Evolutionary conservation across 129 eudicot genomes (phyloP), one percentile per base, ranked within the genome.

Genomic region (Artemisia tridentata): DNA sequence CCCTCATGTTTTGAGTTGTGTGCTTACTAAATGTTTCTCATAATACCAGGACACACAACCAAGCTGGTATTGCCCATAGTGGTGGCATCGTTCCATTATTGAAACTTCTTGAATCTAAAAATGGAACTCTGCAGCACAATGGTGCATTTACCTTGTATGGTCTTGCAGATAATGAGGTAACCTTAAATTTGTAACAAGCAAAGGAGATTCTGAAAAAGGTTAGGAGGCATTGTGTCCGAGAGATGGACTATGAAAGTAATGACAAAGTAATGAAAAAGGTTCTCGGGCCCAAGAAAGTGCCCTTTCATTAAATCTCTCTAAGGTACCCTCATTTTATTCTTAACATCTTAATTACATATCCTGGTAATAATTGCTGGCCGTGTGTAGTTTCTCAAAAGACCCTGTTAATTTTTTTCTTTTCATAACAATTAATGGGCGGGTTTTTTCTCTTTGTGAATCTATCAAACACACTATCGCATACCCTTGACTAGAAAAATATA

Each of bases 71-170:
- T n/a, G n/a, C n/a, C n/a, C n/a, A n/a, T n/a, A n/a, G n/a, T n/a
- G n/a, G n/a, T n/a, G n/a, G n/a, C n/a, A n/a, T n/a, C n/a, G n/a
- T n/a, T n/a, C n/a, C n/a, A n/a, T n/a, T n/a, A n/a, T n/a, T n/a
- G n/a, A n/a, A n/a, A n/a, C n/a, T n/a, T n/a, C n/a, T n/a, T n/a
- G n/a, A n/a, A n/a, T n/a, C n/a, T n/a, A n/a, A n/a, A n/a, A n/a
- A n/a, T n/a, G n/a, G n/a, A n/a, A n/a, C n/a, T n/a, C n/a, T n/a
- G n/a, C 98, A 88, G 49, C 98, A 92, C 74, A 92, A 92, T 86
- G 95, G 95, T 68, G 98, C 98, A 25, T 92, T 92, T 81, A 95
- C 96, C 25, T 84, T 92, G 45, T 92, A 88, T 83, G 98, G 98
- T 47, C 98, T 92, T 64, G 86, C 95, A 27, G 98, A 92, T 73